A percentile compares a stretch with the other conserved stretches of the same genome.
phyloP scores from a whole-genome alignment of 1,139 yeast genomes.

The Tardiomyces blankii region DNA sequence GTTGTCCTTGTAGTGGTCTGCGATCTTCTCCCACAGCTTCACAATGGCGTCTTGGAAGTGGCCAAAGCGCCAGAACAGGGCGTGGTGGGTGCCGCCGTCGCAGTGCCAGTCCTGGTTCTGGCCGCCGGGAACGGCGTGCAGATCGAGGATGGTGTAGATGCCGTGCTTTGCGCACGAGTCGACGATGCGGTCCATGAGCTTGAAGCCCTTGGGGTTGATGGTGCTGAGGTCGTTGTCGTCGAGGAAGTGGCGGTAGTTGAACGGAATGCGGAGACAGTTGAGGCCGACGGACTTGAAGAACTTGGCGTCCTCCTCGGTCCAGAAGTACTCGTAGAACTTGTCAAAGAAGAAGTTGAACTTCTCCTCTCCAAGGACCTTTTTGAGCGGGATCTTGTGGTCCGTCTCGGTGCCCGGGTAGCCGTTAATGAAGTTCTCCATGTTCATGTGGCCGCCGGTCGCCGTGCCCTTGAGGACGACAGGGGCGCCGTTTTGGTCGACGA shows the following conservation, averaged over 20 bases:
- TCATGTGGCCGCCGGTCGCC: slow-evolving; percentile 37
- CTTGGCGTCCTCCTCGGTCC: slow-evolving; percentile 36
- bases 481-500: slow-evolving; percentile 29
- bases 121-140: slow-evolving; percentile 39
- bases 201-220: slow-evolving; percentile 33
- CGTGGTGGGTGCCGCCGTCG: slow-evolving; percentile 33
- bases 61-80: slow-evolving; percentile 37
- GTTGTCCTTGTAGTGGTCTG: slow-evolving; percentile 33
- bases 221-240: slow-evolving; percentile 32
- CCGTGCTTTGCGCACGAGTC: slow-evolving; percentile 14
- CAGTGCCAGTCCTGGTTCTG: slow-evolving; percentile 42
- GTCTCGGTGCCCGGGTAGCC: slow-evolving; percentile 41
- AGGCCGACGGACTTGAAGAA: slow-evolving; percentile 31
- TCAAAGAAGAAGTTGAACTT: slow-evolving; percentile 36
- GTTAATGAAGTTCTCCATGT: slow-evolving; percentile 42
- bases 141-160: slow-evolving; percentile 34
- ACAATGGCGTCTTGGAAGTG: slow-evolving; percentile 34
- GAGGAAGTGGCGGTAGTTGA: slow-evolving; percentile 37
- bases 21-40: slow-evolving; percentile 33
- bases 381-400: slow-evolving; percentile 32
- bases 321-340: slow-evolving; percentile 37
- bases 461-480: slow-evolving; percentile 32
- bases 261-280: slow-evolving; percentile 36
- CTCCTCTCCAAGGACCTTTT: slow-evolving; percentile 30
- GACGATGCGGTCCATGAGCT: slow-evolving; percentile 31